Conservation (phyloP, 2,329 filamentous ascomycete species). For the Fusarium dimerum region DNA sequence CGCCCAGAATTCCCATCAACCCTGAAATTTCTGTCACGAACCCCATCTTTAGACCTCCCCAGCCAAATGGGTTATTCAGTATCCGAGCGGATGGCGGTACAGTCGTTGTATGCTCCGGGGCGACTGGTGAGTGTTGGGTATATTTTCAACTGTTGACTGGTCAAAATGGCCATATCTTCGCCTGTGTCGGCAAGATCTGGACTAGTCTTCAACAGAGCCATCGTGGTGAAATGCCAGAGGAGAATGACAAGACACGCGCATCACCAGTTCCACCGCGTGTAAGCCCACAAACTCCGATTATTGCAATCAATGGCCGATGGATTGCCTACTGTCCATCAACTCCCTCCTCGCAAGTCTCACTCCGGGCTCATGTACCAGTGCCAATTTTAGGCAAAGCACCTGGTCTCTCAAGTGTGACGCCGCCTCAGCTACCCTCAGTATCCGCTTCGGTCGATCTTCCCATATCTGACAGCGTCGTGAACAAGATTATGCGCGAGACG, state of each 20-base stretch:
- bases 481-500: slow-evolving; percentile 75
- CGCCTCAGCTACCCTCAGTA: slow-evolving; percentile 67
- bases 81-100: slow-evolving; percentile 73
- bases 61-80: slow-evolving; percentile 71
- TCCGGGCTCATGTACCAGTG: slow-evolving; percentile 66
- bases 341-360: slow-evolving; percentile 69
- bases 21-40: slow-evolving; percentile 57
- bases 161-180: slow-evolving; percentile 49
- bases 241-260: slow-evolving; percentile 43
- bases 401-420: slow-evolving; percentile 60
- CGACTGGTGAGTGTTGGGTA: slow-evolving; percentile 85
- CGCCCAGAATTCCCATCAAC: slow-evolving; percentile 62
- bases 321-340: slow-evolving; percentile 74
- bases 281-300: slow-evolving; percentile 60
- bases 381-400: slow-evolving; percentile 56
- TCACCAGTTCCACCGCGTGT: slow-evolving; percentile 41
- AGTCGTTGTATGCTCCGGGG: slow-evolving; percentile 74
- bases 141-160: slow-evolving; percentile 55
- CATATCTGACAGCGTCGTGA: slow-evolving; percentile 69
- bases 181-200: slow-evolving; percentile 88
- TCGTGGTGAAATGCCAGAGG: slow-evolving; percentile 49
- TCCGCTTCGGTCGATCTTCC: slow-evolving; percentile 73
- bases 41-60: slow-evolving; percentile 66
- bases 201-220: slow-evolving; percentile 72
- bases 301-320: slow-evolving; percentile 73